Conservation (phyloP, 2,329 filamentous ascomycete species). For the Neofusicoccum sp. region DNA sequence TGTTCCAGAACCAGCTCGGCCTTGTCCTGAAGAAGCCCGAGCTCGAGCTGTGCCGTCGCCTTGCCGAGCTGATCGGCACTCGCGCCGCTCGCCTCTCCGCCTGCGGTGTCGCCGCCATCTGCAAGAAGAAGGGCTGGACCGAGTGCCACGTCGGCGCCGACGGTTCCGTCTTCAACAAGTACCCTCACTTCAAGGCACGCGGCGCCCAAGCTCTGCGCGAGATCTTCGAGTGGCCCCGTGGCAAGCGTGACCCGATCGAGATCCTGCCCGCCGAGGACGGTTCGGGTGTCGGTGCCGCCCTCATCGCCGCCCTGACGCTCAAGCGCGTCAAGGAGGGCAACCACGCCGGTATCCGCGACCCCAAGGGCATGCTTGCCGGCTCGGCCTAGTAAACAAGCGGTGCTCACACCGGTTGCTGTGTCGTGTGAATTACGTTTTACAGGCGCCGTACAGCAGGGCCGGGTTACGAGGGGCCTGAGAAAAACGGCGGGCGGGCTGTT, state of each 20-base stretch:
- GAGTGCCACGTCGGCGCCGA: conserved; percentile 93
- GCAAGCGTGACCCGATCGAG: conserved; percentile 68
- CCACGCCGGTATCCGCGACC: conserved; percentile 56
- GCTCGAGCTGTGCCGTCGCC: conserved; percentile 82
- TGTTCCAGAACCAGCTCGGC: conserved; percentile 74
- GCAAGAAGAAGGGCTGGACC: conserved; percentile 89
- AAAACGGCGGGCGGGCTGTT: neutral
- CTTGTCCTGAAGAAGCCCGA: conserved; percentile 72
- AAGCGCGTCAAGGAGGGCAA: conserved; percentile 62
- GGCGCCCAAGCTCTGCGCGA: conserved; percentile 87
- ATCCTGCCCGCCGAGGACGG: conserved; percentile 91
- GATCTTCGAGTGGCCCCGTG: conserved; percentile 91
- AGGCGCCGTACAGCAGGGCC: neutral
- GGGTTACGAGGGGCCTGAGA: neutral
- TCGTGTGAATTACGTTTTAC: neutral
- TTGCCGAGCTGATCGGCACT: conserved; percentile 91
- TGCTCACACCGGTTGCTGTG: neutral
- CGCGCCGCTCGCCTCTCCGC: conserved; percentile 89
- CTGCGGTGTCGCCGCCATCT: conserved; percentile 93
- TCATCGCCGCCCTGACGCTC: conserved; percentile 76
- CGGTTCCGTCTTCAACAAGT: conserved; percentile 98
- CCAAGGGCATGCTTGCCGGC: conserved; percentile 41
- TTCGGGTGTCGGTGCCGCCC: conserved; percentile 90
- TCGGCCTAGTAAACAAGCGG: neutral
- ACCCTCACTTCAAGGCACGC: conserved; percentile 94